Base-by-base conservation (phyloP, 2,329 filamentous ascomycete genomes). In the Fusarium graminum region DNA sequence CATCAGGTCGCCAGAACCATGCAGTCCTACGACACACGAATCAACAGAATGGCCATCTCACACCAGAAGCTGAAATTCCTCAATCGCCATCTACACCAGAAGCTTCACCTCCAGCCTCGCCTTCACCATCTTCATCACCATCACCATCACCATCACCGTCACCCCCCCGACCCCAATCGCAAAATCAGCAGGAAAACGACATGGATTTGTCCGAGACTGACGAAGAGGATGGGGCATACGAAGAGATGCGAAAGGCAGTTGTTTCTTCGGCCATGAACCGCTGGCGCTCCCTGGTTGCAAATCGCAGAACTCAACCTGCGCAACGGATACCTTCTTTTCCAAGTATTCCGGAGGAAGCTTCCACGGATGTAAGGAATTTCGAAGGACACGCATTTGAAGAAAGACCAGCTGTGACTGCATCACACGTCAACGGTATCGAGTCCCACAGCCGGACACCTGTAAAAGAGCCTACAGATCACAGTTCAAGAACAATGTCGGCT, bases 241-340 rank as follows among this genome's bases (percentile, higher is more conserved):
- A 68, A 19, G 58, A 63, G 38, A 60, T 70, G 38, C 67, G 59
- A 29, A 68, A 59, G 26, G 62, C 66, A 1, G 69, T 70, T 45
- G 42, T 73, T 30, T 68, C 69, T 34, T 59, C 66, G 7, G 68
- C 67, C 13, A 63, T 73, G 59, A 67, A 60, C 6, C 69, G 69
- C 30, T 73, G 71, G 71, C 71, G 71, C 29, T 65, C 61, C 28
- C 49, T 71, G 25, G 59, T 72, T 22, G 58, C 65, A 10, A 65
- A 53, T 32, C 68, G 59, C 14, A 59, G 51, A 32, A 45, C 57
- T 28, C 52, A 42, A 41, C 39, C 56, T 25, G 52, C 63, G 14
- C 65, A 59, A 14, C 58, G 52, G 25, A 53, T 59, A 16, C 40
- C 62, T 29, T 60, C 61, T 17, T 58, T 63, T 19, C 54, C 59